A percentile compares a stretch with the other conserved stretches of the same genome.
Evolutionary conservation across 1,284 basidiomycete species (phyloP).

Genomic region (Tausonia pullulans): DNA sequence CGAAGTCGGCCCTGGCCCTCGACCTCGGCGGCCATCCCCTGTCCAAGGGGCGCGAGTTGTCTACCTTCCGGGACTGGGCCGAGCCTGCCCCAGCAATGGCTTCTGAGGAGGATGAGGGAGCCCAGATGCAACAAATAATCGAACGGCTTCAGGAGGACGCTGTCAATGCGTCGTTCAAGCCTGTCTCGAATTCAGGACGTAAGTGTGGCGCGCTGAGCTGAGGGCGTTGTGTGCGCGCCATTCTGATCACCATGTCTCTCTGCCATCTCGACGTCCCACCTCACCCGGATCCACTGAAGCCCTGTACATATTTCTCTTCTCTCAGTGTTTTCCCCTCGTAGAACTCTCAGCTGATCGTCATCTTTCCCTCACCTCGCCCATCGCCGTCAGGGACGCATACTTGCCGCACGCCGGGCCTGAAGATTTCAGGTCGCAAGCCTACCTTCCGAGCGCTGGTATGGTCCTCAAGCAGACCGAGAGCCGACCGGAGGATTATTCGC

Average conservation of each 20-base stretch:
- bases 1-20: too few species aligned
- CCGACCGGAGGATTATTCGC: neutral
- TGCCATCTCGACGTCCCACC: neutral
- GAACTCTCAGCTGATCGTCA: neutral
- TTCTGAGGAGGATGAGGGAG: slow-evolving; percentile 13
- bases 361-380: neutral
- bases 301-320: neutral
- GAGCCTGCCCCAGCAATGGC: slow-evolving; percentile 12
- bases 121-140: neutral
- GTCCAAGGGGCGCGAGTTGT: neutral
- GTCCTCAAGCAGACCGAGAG: neutral
- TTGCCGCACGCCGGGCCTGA: neutral
- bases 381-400: neutral
- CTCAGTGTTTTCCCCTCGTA: neutral
- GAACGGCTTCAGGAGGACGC: too few species aligned
- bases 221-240: neutral
- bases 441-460: neutral
- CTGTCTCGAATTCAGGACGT: too few species aligned
- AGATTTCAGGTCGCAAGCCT: neutral
- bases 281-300: too few species aligned
- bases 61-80: neutral
- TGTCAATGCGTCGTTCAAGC: too few species aligned
- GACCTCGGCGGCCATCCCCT: neutral
- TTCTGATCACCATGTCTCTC: neutral
- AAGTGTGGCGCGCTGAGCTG: slow-evolving; percentile 4